Conservation (phyloP, 2,329 filamentous ascomycete species). For the Botrytis sinoallii region DNA sequence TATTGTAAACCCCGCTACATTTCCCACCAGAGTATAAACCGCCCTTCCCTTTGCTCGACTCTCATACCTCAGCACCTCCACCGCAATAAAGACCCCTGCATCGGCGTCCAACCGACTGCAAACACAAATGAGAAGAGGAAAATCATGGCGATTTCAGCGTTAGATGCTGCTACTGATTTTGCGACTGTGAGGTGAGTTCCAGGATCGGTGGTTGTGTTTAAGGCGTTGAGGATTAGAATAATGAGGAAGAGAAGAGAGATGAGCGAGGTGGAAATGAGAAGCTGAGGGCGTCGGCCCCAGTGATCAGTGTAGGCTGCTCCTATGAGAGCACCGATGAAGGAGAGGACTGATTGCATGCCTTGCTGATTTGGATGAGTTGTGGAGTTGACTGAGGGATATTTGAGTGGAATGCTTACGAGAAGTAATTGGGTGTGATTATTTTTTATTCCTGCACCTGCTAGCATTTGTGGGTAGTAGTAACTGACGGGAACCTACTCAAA, state of each 20-base stretch:
- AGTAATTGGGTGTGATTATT: constrained; percentile 42
- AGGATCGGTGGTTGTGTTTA: constrained; percentile 45
- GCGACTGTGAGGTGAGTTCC: neutral
- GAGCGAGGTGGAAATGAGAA: constrained; percentile 45
- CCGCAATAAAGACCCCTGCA: constrained; percentile 50
- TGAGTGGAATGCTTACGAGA: constrained; percentile 28
- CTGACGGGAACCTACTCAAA: constrained; percentile 1
- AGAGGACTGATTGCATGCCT: constrained; percentile 35
- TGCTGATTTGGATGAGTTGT: constrained; percentile 34
- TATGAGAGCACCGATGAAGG: constrained; percentile 40
- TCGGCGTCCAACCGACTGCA: constrained; percentile 50
- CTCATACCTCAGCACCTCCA: constrained; percentile 41
- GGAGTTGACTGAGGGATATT: fast-evolving
- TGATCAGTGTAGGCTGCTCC: constrained; percentile 29
- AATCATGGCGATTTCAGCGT: constrained; percentile 49
- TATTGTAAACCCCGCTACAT: constrained; percentile 18
- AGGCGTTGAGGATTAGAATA: constrained; percentile 41
- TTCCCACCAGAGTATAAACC: constrained; percentile 11
- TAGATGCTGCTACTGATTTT: constrained; percentile 39
- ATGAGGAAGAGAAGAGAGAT: constrained; percentile 17
- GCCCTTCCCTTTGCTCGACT: constrained; percentile 18
- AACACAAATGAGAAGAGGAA: constrained; percentile 53
- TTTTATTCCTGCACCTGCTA: constrained; percentile 30
- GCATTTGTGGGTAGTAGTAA: constrained; percentile 32
- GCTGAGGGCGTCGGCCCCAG: constrained; percentile 39